Evolutionary conservation across 164 flowering plant species (phyloP).

Genomic region (Sextonia rubra): DNA sequence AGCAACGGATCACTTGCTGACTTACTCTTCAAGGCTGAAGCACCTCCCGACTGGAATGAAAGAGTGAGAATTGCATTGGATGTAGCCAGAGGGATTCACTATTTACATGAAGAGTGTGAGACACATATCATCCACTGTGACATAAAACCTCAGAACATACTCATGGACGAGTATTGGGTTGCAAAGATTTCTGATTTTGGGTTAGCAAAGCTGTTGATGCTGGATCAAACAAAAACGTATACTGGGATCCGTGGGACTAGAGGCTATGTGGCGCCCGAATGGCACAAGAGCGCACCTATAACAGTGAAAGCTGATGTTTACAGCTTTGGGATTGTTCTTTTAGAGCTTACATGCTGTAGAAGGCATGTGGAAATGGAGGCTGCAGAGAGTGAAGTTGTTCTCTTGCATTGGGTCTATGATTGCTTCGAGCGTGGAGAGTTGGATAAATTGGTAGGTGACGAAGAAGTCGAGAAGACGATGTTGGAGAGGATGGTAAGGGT

Average conservation of each 20-base stretch:
- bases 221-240: constrained; percentile 16
- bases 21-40: constrained; percentile 13
- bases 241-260: constrained; percentile 32
- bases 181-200: constrained; percentile 25
- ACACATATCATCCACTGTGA: constrained; percentile 29
- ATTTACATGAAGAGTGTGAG: constrained; percentile 27
- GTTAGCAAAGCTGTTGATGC: constrained; percentile 21
- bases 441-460: constrained; percentile 9
- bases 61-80: constrained; percentile 20
- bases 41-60: constrained; percentile 13
- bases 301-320: constrained; percentile 33
- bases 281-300: constrained; percentile 25
- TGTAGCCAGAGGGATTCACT: constrained; percentile 22
- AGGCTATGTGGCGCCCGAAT: constrained; percentile 44
- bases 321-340: constrained; percentile 32
- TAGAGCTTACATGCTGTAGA: constrained; percentile 26
- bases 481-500: constrained; percentile 28
- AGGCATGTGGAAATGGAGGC: constrained; percentile 3
- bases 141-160: constrained; percentile 27
- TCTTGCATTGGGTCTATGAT: constrained; percentile 24
- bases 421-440: constrained; percentile 24
- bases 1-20: constrained; percentile 22
- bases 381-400: constrained; percentile 20
- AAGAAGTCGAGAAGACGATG: constrained; percentile 10
- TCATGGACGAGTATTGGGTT: constrained; percentile 12